Base-by-base conservation (phyloP, 768 basidiomycete genomes). In the Psilocybe cyanescens region DNA sequence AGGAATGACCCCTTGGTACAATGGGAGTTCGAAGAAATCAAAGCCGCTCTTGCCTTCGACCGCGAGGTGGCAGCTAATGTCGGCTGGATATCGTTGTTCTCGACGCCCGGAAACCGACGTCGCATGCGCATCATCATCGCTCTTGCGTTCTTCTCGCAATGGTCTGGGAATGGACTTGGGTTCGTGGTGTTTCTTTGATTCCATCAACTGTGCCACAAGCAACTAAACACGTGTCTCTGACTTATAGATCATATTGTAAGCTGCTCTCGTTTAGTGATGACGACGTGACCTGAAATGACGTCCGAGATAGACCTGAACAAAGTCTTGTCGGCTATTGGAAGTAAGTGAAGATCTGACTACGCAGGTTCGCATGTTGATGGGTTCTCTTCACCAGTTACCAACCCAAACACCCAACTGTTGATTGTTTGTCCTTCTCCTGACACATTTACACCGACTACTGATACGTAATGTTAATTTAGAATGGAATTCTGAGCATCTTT, bases 11-110 rank as follows among this genome's bases (percentile, higher is more conserved):
- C 86, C 4, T 77, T 86, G 1, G 84, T 87, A 1, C 76, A 82
- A 65, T 86, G 81, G 63, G 85, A 87, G 67, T 87, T 82, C 65
- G 77, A 83, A 65, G 87, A 88, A 72, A 88, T 89, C 73, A 85
- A 83, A 67, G 78, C 82, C 31, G 83, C 84, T 0, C 75, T 85
- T 51, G 73, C 72, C 1, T 71, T 81, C 41, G 80, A 79, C 64
- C 74, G 73, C 55, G 74, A 74, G 45, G 72, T 76, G 4, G 74
- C 75, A 6, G 60, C 73, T 17, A 73, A 74, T 30, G 74, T 81
- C 17, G 80, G 80, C 14, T 86, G 79, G 81, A 45, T 65, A 30
- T 76, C 71, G 24, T 72, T 85, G 44, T 67, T 86, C 68, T 79
- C 72, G 66, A 83, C 76, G 4, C 74, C 71, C 1, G 87, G 85